Conservation (phyloP, 768 basidiomycete species). For the Tricholoma sp. region DNA sequence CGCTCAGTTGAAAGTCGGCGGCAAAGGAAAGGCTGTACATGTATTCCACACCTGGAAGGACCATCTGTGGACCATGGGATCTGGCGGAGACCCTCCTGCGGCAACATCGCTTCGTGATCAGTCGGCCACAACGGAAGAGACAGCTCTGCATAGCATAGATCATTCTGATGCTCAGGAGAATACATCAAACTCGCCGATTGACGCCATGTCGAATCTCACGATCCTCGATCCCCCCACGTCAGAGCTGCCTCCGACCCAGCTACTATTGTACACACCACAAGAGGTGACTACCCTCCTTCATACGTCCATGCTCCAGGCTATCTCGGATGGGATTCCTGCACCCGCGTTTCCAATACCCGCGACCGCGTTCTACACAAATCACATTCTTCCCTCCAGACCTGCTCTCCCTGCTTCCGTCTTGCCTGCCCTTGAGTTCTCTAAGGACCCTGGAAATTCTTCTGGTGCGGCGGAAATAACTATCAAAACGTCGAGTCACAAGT, state of each 20-base stretch:
- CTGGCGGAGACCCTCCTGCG: conserved; percentile 53
- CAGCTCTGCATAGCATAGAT: neutral
- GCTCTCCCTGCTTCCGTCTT: conserved; percentile 46
- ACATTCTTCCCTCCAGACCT: conserved; percentile 79
- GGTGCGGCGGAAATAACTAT: conserved; percentile 54
- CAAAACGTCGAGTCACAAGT: conserved; percentile 77
- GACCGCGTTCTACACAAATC: conserved; percentile 67
- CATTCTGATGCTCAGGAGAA: conserved; percentile 8
- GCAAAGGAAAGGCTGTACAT: conserved; percentile 60
- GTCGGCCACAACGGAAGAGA: conserved; percentile 12
- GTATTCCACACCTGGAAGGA: conserved; percentile 78
- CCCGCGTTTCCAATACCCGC: conserved; percentile 72
- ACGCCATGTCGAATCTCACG: conserved; percentile 6
- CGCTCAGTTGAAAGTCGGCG: conserved; percentile 36
- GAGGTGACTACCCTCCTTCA: conserved; percentile 59
- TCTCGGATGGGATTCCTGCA: conserved; percentile 41
- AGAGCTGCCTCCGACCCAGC: neutral
- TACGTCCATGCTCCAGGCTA: conserved; percentile 60
- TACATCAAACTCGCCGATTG: conserved; percentile 1
- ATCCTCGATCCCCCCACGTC: conserved; percentile 6
- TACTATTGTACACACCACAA: conserved; percentile 24
- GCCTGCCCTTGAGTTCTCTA: conserved; percentile 16
- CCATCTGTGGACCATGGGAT: conserved; percentile 66
- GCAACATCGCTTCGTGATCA: conserved; percentile 10
- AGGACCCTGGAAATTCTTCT: conserved; percentile 20